Conservation (phyloP, 106 monocot genomes). For the Dioscorea alata region DNA sequence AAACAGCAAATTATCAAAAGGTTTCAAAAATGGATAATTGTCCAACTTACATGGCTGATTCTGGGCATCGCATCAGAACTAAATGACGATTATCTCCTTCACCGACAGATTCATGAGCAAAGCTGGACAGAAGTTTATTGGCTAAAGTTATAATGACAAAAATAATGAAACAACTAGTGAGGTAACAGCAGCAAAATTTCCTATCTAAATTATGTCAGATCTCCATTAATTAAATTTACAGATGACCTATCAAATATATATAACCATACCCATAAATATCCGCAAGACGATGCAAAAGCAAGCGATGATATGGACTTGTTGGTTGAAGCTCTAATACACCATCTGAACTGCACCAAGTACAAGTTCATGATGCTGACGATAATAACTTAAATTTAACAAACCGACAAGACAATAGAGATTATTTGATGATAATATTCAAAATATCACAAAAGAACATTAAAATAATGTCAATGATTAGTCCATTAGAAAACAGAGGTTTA, state of each 20-base stretch:
- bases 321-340: slow-evolving; percentile 76
- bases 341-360: slow-evolving; percentile 32
- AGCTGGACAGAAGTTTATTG: slow-evolving; percentile 26
- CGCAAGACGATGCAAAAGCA: slow-evolving; percentile 89
- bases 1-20: too few species aligned
- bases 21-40: not conserved
- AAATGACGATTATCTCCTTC: slow-evolving; percentile 91
- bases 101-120: slow-evolving; percentile 94
- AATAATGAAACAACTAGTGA: not conserved
- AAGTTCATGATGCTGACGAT: not conserved
- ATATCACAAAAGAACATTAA: not conserved
- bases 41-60: slow-evolving; percentile 75
- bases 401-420: not conserved
- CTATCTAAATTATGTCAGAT: not conserved
- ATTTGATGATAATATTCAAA: not conserved
- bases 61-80: slow-evolving; percentile 61
- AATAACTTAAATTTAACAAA: not conserved
- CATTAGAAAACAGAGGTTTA: not conserved
- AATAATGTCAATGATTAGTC: not conserved
- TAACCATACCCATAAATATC: slow-evolving; percentile 76
- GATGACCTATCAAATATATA: not conserved
- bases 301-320: slow-evolving; percentile 64
- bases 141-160: not conserved
- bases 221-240: not conserved
- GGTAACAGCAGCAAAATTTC: not conserved